These are phyloP conservation scores for Trichoderma sp. DNA, from an alignment of 2,329 filamentous ascomycete species.

Conservation along the genomic window DNA sequence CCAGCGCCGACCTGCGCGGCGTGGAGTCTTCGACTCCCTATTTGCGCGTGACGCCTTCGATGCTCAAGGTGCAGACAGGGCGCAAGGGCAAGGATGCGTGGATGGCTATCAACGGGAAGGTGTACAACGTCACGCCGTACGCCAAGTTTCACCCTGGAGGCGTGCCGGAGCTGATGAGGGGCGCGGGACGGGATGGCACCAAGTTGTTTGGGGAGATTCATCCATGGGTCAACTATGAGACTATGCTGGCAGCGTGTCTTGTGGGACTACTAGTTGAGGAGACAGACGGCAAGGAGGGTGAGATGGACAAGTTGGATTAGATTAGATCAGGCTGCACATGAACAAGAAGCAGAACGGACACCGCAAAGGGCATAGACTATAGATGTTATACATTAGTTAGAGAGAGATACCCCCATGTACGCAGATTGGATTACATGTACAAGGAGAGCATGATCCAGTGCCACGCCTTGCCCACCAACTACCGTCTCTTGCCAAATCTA, in stretches of 20 bases:
- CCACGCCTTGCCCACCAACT: background rate
- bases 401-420: constrained; percentile 20
- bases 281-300: constrained; percentile 35
- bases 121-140: constrained; percentile 94
- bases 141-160: constrained; percentile 88
- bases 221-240: constrained; percentile 71
- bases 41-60: constrained; percentile 76
- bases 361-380: background rate
- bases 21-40: constrained; percentile 50
- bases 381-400: constrained; percentile 8
- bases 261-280: constrained; percentile 63
- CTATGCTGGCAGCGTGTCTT: constrained; percentile 62
- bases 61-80: constrained; percentile 76
- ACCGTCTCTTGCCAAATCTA: constrained; percentile 52
- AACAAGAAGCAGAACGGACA: background rate
- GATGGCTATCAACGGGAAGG: constrained; percentile 83
- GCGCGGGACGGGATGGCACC: constrained; percentile 60
- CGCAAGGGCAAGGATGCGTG: constrained; percentile 83
- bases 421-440: background rate
- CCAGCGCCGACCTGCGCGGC: constrained; percentile 65
- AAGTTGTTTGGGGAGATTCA: constrained; percentile 65
- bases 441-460: background rate
- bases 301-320: constrained; percentile 63
- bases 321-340: background rate
- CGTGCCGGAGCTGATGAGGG: constrained; percentile 66